Percentiles rank a stretch among this genome's conserved stretches.
These are phyloP conservation scores for Hemerocallis citrina DNA, from an alignment of 106 monocot genomes.

Conservation along the genomic window DNA sequence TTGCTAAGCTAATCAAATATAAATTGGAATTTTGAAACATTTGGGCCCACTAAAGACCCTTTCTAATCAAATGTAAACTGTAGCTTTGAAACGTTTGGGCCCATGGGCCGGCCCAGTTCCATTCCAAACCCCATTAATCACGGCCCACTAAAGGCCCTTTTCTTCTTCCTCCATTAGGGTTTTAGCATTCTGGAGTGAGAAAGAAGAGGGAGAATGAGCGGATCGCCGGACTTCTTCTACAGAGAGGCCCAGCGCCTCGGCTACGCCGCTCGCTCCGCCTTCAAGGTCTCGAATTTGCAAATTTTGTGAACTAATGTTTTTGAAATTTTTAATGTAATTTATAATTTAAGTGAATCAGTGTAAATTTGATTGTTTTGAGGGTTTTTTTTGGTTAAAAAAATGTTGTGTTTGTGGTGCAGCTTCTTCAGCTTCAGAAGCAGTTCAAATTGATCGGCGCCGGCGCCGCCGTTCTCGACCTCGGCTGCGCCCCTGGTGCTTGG, in stretches of 20 bases:
- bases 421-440: conserved; percentile 94
- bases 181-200: not conserved
- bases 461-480: conserved; percentile 86
- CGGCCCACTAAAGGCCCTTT: too few relatives aligned
- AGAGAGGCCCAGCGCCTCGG: conserved; percentile 86
- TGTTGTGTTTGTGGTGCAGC: conserved; percentile 42
- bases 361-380: not conserved
- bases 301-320: not conserved
- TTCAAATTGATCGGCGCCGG: conserved; percentile 70
- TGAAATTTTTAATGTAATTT: too few relatives aligned
- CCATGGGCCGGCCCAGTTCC: too few relatives aligned
- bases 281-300: conserved; percentile 51
- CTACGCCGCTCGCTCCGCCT: conserved; percentile 89
- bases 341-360: too few relatives aligned
- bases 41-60: too few relatives aligned
- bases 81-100: too few relatives aligned
- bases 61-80: too few relatives aligned
- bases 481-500: conserved; percentile 99
- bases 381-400: not conserved
- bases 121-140: too few relatives aligned
- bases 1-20: too few relatives aligned
- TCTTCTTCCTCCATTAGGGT: too few relatives aligned
- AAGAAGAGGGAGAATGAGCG: conserved; percentile 7
- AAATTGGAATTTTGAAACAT: too few relatives aligned
- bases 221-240: conserved; percentile 83